Conservation (phyloP, 306 rosid genomes). For the Abrus pulchellus region DNA sequence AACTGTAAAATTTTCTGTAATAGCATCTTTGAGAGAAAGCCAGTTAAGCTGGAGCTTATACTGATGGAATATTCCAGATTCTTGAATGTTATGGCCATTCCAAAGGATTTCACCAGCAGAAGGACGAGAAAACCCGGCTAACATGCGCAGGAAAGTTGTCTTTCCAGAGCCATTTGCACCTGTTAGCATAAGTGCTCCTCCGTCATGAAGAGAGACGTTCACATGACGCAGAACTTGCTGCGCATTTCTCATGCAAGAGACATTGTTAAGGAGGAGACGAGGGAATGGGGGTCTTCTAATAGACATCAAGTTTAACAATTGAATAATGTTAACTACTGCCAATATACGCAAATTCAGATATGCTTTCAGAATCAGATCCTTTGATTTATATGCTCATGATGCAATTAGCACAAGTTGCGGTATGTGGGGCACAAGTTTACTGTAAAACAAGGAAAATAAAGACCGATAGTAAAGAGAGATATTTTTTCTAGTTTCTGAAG, state of each 20-base stretch:
- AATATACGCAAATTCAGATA: conserved; percentile 21
- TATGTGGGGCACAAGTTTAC: conserved; percentile 19
- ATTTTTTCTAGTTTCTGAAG: conserved; percentile 4
- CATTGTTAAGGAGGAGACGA: conserved; percentile 80
- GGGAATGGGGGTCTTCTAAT: conserved; percentile 67
- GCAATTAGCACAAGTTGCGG: background rate
- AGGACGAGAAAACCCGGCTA: conserved; percentile 90
- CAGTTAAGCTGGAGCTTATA: conserved; percentile 93
- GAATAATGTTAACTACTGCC: conserved; percentile 39
- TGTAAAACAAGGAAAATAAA: background rate
- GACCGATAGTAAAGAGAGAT: background rate
- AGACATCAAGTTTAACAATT: conserved; percentile 57
- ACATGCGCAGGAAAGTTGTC: conserved; percentile 84
- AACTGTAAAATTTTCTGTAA: conserved; percentile 63
- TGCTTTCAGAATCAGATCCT: conserved; percentile 26
- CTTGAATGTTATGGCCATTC: conserved; percentile 83
- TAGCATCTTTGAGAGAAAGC: conserved; percentile 85
- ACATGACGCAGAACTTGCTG: conserved; percentile 83
- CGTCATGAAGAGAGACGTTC: conserved; percentile 78
- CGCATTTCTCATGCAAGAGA: conserved; percentile 93
- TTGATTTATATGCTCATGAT: conserved; percentile 4
- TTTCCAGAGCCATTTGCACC: conserved; percentile 95
- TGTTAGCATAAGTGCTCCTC: conserved; percentile 79
- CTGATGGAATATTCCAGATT: conserved; percentile 82
- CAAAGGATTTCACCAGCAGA: conserved; percentile 88